A percentile compares a stretch with the other conserved stretches of the same genome.
These are phyloP conservation scores for Pseudopyrenochaeta lycopersici DNA, from an alignment of 2,329 filamentous ascomycete species.

Conservation along the genomic window DNA sequence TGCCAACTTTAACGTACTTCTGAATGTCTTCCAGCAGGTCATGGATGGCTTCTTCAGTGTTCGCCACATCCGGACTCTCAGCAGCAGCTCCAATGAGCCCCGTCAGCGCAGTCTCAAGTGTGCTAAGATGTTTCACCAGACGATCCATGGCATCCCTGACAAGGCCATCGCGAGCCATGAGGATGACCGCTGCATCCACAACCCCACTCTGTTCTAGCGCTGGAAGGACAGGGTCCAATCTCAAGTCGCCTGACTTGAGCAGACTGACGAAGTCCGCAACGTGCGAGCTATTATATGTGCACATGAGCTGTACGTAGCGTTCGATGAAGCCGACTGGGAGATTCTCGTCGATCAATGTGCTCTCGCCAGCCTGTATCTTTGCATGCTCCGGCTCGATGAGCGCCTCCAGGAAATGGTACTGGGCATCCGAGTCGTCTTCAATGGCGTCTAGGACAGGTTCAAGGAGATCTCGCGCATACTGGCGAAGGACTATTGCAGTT, in stretches of 20 bases:
- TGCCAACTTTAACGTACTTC: conserved; percentile 91
- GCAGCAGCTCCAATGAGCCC: conserved; percentile 73
- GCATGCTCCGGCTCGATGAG: conserved; percentile 71
- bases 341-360: conserved; percentile 25
- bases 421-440: conserved; percentile 67
- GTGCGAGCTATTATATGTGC: conserved; percentile 79
- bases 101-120: conserved; percentile 79
- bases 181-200: conserved; percentile 88
- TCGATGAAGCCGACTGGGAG: conserved; percentile 72
- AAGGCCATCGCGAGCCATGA: conserved; percentile 89
- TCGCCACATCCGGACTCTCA: conserved; percentile 64
- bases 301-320: conserved; percentile 90
- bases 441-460: conserved; percentile 70
- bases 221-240: conserved; percentile 81
- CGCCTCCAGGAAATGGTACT: conserved; percentile 79
- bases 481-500: conserved; percentile 72
- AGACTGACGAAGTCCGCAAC: conserved; percentile 85
- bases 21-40: conserved; percentile 81
- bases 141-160: conserved; percentile 84
- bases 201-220: conserved; percentile 89
- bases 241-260: conserved; percentile 79
- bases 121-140: conserved; percentile 80
- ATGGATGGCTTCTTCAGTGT: conserved; percentile 72
- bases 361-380: conserved; percentile 10
- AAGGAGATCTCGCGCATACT: conserved; percentile 71